Base-by-base conservation (phyloP, 140 eudicot species). In the Oenanthe javanica region DNA sequence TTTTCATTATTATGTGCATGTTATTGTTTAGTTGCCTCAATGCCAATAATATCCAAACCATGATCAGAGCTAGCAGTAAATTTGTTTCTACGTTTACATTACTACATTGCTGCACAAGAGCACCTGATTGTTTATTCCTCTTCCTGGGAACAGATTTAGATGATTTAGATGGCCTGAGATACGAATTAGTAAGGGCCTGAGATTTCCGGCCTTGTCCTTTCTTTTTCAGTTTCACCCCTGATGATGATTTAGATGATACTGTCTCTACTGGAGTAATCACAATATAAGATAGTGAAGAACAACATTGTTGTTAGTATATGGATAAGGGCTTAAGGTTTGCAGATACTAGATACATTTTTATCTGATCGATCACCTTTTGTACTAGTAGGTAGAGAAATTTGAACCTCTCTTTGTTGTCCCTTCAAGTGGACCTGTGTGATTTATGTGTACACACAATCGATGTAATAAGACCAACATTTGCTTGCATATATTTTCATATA, bases 71-170 rank as follows among this genome's bases (percentile, higher is more conserved):
- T 19, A 55, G 23, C 3, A 55, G 25, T 54, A 54, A 54, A 18
- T 4, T 54, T 54, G 59, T 18, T 54, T 16, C 9, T 54, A 54
- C 9, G 9, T 54, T 4, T 52, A 15, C 23, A 4, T 31, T 31
- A 31, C 31, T 52, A 54, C 61, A 21, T 55, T 19, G 64, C 25
- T 19, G 64, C 64, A 57, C 64, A 57, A 57, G 64, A n/a, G 10
- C 19, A 7, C 25, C 25, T 57, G 64, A 57, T 19, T 57, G 19
- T 57, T 25, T 57, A 5, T 57, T 57, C 25, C 64, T 57, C 25
- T 57, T n/a, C 64, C 64, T 57, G 10, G 64, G 64, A 57, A 57
- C 64, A 57, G 64, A n/a, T n/a, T n/a, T n/a, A n/a, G n/a, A n/a
- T n/a, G n/a, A n/a, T n/a, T n/a, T n/a, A n/a, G n/a, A n/a, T n/a